Evolutionary conservation across 2,329 filamentous ascomycete genomes (phyloP).

Genomic region (Pseudomassariella vexata): DNA sequence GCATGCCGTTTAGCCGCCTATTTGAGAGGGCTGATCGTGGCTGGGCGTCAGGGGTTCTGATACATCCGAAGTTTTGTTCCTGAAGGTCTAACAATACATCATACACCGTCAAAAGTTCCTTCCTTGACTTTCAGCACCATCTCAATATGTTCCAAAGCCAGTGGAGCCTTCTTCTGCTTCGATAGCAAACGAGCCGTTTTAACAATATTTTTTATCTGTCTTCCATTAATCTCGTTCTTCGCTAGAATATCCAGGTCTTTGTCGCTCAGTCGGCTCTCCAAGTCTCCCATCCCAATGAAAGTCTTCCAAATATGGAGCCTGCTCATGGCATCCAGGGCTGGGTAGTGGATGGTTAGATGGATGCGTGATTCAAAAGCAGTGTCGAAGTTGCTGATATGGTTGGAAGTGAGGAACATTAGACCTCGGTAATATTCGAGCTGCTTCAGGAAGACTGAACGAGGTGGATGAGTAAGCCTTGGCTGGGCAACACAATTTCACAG

Average conservation of each 20-base stretch:
- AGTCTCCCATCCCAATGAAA: background rate
- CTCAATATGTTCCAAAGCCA: background rate
- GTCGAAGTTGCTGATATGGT: conserved; percentile 39
- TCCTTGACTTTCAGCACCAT: conserved; percentile 2
- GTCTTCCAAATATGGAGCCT: conserved; percentile 1
- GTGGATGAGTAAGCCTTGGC: no score
- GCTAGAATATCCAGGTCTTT: background rate
- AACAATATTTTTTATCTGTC: conserved; percentile 3
- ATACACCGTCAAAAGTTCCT: no score
- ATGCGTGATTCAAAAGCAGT: conserved; percentile 41
- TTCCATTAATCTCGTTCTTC: background rate
- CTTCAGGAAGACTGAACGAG: conserved; percentile 32
- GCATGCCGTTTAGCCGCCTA: no score
- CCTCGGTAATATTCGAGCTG: conserved; percentile 43
- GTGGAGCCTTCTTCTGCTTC: background rate
- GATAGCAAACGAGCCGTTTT: background rate
- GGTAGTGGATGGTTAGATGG: conserved; percentile 42
- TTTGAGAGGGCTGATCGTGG: no score
- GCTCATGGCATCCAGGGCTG: conserved; percentile 21
- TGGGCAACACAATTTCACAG: no score
- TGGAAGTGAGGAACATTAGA: conserved; percentile 44
- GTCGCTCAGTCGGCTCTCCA: background rate
- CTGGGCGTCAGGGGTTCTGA: no score
- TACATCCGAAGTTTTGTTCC: no score
- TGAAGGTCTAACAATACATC: no score